Evolutionary conservation across 1,139 yeast species (phyloP), one percentile per base, ranked within the genome.

Genomic region (Zygosaccharomyces pseudobailii): DNA sequence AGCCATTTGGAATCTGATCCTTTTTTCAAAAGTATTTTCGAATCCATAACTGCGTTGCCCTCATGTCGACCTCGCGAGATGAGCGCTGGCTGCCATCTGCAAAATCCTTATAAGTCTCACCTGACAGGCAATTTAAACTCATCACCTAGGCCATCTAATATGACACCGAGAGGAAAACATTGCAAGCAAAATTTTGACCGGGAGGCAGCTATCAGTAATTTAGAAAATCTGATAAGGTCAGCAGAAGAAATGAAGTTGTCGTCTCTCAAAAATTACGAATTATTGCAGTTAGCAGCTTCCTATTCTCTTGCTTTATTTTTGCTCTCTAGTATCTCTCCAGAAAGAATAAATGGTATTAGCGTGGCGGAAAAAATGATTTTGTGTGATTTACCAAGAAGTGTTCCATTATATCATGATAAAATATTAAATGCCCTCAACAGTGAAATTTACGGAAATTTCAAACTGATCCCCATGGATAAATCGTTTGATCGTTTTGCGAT

Each of bases 11-110:
- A 65, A 34, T 48, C 55, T 6, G 79, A 76, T 53, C 76, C 80
- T 0, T 70, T 74, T 24, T 73, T 71, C 52, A 70, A 73, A n/a
- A 71, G 71, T 22, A 56, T 76, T 34, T 73, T 69, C 44, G 80
- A 76, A 41, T 73, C 80, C 2, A 76, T 76, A 0, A 58, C 74
- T 51, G 71, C 77, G 2, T 61, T 73, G 7, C 80, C 80, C 0
- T 71, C 75, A 9, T 56, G 56, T 21, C 37, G 40, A 23, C 6
- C 13, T 34, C 19, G 30, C 8, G 8, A 40, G 2, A 36, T 43
- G 4, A 39, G 46, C 6, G 43, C 39, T 5, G 50, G 49, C 13
- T 40, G 40, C 4, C 25, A 38, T 1, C 35, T 44, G 3, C 45
- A 45, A 25, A 42, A 55, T 0, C 47, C 52, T 10, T 31, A 36